Evolutionary conservation across 768 basidiomycete species (phyloP).

Genomic region (Stropharia rugosoannulata): DNA sequence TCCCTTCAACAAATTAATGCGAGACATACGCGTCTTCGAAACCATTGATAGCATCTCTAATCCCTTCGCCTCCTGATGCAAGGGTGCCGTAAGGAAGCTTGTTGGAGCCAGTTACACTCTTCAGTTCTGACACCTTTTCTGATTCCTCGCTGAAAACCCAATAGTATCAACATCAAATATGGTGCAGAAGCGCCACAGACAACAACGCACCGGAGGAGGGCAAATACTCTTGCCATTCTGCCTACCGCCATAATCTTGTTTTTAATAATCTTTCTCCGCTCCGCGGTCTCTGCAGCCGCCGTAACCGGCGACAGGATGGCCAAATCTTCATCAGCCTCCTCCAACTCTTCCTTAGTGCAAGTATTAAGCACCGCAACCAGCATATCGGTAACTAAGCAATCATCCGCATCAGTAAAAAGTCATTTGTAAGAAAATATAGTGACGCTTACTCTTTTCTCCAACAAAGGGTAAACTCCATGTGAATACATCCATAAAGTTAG

Average conservation of each 20-base stretch:
- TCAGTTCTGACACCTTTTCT: conserved; percentile 95
- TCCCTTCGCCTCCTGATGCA: conserved; percentile 88
- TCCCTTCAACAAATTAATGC: background rate
- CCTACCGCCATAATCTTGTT: conserved; percentile 99
- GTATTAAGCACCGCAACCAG: conserved; percentile 94
- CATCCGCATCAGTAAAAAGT: conserved; percentile 1
- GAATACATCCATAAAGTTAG: conserved; percentile 99
- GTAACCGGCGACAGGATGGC: conserved; percentile 38
- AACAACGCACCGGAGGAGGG: conserved; percentile 77
- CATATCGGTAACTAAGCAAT: conserved; percentile 89
- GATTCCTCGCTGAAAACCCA: conserved; percentile 80
- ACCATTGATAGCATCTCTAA: conserved; percentile 89
- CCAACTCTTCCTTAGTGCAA: conserved; percentile 94
- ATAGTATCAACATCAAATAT: background rate
- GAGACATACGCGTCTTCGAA: conserved; percentile 92
- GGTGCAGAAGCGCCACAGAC: background rate
- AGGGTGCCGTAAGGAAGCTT: conserved; percentile 83
- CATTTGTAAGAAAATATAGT: background rate
- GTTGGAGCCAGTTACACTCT: conserved; percentile 77
- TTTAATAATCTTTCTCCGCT: conserved; percentile 91
- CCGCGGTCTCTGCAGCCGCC: conserved; percentile 50
- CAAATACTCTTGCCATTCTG: conserved; percentile 94
- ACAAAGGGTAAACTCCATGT: conserved; percentile 99
- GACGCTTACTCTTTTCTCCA: conserved; percentile 86
- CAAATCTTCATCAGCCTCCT: conserved; percentile 70